Percentiles rank a stretch among this genome's conserved stretches.
Evolutionary conservation across 2,329 filamentous ascomycete species (phyloP).

Genomic region (Emydomyces testavorans): DNA sequence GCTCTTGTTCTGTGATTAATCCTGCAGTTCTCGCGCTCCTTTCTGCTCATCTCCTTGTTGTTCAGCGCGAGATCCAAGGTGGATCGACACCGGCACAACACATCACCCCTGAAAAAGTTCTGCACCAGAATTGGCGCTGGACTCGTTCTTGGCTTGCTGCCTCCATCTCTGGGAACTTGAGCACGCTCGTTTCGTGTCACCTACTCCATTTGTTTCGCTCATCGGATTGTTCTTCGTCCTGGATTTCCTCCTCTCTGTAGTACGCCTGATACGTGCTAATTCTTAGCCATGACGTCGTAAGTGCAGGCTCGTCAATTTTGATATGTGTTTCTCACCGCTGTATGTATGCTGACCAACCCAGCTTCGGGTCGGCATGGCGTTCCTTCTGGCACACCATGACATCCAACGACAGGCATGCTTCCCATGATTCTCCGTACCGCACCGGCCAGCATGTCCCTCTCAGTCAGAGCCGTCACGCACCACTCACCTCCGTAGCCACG

Average conservation of each 20-base stretch:
- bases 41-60: too few relatives aligned
- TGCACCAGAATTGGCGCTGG: too few relatives aligned
- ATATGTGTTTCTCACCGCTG: not conserved
- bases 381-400: conserved; percentile 93
- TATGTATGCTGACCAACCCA: conserved; percentile 22
- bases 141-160: too few relatives aligned
- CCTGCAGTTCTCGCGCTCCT: too few relatives aligned
- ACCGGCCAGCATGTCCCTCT: conserved; percentile 83
- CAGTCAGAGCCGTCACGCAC: conserved; percentile 65
- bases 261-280: too few relatives aligned
- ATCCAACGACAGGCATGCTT: conserved; percentile 71
- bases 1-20: too few relatives aligned
- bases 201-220: not conserved
- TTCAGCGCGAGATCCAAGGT: too few relatives aligned
- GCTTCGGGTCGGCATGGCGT: conserved; percentile 62
- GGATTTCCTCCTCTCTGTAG: not conserved
- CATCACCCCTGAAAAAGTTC: too few relatives aligned
- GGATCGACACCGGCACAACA: too few relatives aligned
- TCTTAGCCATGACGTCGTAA: conserved; percentile 11
- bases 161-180: too few relatives aligned
- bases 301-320: conserved; percentile 1
- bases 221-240: not conserved
- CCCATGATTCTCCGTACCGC: conserved; percentile 84
- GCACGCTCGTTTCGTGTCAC: not conserved
- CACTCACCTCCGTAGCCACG: conserved; percentile 77